Evolutionary conservation across 2,329 filamentous ascomycete species (phyloP).

Genomic region (Cytospora mali): DNA sequence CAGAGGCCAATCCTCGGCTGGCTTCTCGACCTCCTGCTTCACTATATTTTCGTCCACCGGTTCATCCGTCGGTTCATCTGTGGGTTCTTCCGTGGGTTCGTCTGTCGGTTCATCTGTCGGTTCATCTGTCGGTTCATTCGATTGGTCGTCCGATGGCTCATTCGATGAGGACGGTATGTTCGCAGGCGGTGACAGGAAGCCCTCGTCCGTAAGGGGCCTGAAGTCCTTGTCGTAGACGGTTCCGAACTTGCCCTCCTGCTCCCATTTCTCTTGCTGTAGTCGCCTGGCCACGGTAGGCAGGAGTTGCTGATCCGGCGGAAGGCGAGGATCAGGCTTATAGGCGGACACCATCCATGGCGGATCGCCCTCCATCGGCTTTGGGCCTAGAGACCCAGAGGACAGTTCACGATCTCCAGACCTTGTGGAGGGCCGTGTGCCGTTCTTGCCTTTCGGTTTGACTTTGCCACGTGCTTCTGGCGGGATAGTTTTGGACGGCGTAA

Average conservation of each 20-base stretch:
- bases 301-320: constrained; percentile 94
- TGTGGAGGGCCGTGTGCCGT: constrained; percentile 63
- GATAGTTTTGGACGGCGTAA: constrained; percentile 46
- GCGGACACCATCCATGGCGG: constrained; percentile 94
- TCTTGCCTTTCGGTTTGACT: constrained; percentile 67
- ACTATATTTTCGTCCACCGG: constrained; percentile 35
- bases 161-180: constrained; percentile 8
- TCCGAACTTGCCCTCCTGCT: constrained; percentile 84
- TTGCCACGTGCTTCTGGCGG: constrained; percentile 56
- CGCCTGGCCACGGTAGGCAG: constrained; percentile 90
- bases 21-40: constrained; percentile 38
- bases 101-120: too few relatives aligned
- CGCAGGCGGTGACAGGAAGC: constrained; percentile 48
- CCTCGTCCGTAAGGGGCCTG: constrained; percentile 74
- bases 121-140: too few relatives aligned
- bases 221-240: constrained; percentile 87
- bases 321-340: constrained; percentile 91
- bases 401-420: constrained; percentile 63
- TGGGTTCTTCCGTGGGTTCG: too few relatives aligned
- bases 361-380: constrained; percentile 83
- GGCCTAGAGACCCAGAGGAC: constrained; percentile 38
- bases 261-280: constrained; percentile 93
- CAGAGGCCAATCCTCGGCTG: constrained; percentile 62
- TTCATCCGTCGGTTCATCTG: too few relatives aligned
- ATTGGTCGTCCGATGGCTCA: too few relatives aligned